Evolutionary conservation across 257 asterid species (phyloP).

Genomic region (Nicotiana attenuata): DNA sequence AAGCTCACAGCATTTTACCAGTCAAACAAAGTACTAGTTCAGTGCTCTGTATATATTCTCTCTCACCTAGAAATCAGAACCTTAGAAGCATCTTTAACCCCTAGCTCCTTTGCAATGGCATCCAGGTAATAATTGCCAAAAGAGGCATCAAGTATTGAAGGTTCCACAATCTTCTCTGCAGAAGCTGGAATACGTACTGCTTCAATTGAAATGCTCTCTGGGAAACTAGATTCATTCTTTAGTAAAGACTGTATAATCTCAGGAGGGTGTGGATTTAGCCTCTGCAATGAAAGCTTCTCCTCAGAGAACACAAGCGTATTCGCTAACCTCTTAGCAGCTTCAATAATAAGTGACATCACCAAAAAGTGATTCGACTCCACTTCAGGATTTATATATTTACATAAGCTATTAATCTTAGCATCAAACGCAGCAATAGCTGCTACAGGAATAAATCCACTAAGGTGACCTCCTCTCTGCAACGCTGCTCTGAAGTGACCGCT

Average conservation of each 20-base stretch:
- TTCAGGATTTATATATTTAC: conserved; percentile 61
- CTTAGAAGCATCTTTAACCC: conserved; percentile 56
- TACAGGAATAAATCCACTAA: conserved; percentile 66
- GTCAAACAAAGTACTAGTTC: background rate
- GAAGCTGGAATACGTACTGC: conserved; percentile 61
- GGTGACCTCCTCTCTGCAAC: conserved; percentile 48
- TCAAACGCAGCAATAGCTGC: conserved; percentile 66
- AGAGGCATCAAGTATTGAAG: conserved; percentile 42
- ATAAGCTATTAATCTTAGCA: conserved; percentile 53
- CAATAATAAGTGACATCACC: conserved; percentile 50
- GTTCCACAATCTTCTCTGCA: conserved; percentile 38
- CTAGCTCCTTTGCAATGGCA: conserved; percentile 59
- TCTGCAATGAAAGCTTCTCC: conserved; percentile 56
- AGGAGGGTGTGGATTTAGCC: conserved; percentile 40
- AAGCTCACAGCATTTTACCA: background rate
- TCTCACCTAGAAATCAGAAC: conserved; percentile 74
- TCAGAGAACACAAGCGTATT: conserved; percentile 36
- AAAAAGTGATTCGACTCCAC: conserved; percentile 45
- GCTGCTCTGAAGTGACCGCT: conserved; percentile 89
- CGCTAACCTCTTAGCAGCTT: conserved; percentile 50
- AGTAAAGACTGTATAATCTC: conserved; percentile 40
- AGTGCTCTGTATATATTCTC: background rate
- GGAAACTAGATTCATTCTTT: conserved; percentile 32
- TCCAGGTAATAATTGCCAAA: conserved; percentile 70
- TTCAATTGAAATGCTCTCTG: conserved; percentile 41